Percentiles rank a stretch among this genome's conserved stretches.
Conservation (phyloP, 139 green algal species). For the Micromonas commoda region DNA sequence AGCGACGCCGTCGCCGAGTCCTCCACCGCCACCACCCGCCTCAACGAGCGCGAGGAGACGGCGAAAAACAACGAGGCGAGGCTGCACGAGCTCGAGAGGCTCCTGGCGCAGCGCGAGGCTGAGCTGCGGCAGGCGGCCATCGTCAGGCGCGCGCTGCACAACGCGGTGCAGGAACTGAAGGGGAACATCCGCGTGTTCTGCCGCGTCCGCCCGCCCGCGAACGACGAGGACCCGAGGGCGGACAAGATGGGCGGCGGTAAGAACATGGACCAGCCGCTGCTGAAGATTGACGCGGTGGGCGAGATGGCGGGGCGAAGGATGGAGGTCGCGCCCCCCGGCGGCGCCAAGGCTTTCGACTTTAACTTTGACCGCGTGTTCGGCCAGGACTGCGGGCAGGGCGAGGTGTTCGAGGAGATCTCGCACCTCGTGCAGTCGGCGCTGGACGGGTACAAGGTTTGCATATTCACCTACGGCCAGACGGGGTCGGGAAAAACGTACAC, state of each 20-base stretch:
- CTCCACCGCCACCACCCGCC: background rate
- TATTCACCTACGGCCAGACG: slow-evolving; percentile 57
- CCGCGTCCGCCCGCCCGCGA: slow-evolving; percentile 23
- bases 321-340: slow-evolving; percentile 1
- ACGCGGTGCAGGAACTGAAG: slow-evolving; percentile 36
- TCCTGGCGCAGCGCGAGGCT: background rate
- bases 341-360: slow-evolving; percentile 34
- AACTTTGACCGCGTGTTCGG: slow-evolving; percentile 80
- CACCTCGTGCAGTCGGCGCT: slow-evolving; percentile 77
- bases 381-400: slow-evolving; percentile 50
- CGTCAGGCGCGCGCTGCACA: slow-evolving; percentile 21
- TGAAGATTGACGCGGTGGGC: background rate
- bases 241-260: background rate
- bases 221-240: slow-evolving; percentile 8
- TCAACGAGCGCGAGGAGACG: background rate
- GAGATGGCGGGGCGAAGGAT: slow-evolving; percentile 17
- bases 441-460: slow-evolving; percentile 81
- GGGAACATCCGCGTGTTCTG: slow-evolving; percentile 42
- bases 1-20: background rate
- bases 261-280: background rate
- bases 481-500: slow-evolving; percentile 50
- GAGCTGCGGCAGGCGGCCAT: background rate
- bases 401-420: slow-evolving; percentile 82
- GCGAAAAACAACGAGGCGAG: background rate
- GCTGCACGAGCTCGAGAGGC: background rate